Evolutionary conservation across 257 asterid species (phyloP).

Genomic region (Nicotiana paniculata): DNA sequence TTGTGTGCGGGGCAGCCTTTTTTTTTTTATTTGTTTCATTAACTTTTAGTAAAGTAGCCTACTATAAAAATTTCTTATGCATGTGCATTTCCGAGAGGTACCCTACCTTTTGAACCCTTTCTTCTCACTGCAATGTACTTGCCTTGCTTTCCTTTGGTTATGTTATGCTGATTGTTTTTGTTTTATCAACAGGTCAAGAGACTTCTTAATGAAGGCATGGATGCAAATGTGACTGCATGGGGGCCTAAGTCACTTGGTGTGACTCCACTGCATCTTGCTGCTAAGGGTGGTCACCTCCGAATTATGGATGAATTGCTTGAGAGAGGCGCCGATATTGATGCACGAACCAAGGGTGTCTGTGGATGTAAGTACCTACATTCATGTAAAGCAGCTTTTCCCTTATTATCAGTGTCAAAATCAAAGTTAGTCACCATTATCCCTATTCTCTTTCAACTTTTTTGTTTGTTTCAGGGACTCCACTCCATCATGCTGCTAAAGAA

Average conservation of each 20-base stretch:
- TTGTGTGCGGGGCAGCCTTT: no score
- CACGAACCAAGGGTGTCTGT: conserved; percentile 93
- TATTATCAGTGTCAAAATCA: background rate
- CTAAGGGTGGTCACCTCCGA: conserved; percentile 86
- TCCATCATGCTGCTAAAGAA: conserved; percentile 94
- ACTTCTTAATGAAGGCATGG: conserved; percentile 79
- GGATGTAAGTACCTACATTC: conserved; percentile 44
- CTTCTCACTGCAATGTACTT: background rate
- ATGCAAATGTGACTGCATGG: conserved; percentile 84
- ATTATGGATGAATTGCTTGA: conserved; percentile 88
- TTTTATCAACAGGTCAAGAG: conserved; percentile 51
- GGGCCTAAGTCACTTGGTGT: conserved; percentile 87
- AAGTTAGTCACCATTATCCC: background rate
- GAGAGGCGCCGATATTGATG: conserved; percentile 89
- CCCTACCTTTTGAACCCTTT: background rate
- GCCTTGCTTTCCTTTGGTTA: background rate
- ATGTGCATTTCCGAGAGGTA: background rate
- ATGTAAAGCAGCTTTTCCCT: background rate
- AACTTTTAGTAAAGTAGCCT: background rate
- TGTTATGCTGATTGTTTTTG: background rate
- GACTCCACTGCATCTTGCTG: conserved; percentile 98
- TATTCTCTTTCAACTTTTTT: background rate
- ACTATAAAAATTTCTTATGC: background rate
- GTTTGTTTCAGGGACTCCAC: conserved; percentile 81
- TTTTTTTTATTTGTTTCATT: background rate